Percentiles rank a stretch among this genome's conserved stretches.
Evolutionary conservation across 495 filamentous ascomycete genomes (phyloP).

Genomic region (Annulohypoxylon bovei): DNA sequence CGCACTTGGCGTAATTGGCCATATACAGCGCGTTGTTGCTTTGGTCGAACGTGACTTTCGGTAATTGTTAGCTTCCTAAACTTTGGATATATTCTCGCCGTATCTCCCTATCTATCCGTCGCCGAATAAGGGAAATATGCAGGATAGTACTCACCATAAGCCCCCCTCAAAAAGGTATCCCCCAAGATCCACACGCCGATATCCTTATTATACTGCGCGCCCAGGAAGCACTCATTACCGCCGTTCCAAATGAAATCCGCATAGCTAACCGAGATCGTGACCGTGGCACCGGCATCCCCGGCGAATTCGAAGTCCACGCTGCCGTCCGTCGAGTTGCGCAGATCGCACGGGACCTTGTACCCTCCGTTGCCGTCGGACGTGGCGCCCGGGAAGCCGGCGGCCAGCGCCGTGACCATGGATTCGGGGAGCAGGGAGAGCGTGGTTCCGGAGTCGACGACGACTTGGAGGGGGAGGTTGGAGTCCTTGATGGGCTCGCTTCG

Average conservation of each 20-base stretch:
- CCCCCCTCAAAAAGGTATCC: slow-evolving; percentile 78
- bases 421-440: slow-evolving; percentile 74
- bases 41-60: slow-evolving; percentile 45
- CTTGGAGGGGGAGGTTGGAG: slow-evolving; percentile 58
- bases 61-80: slow-evolving; percentile 1
- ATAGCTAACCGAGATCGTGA: slow-evolving; percentile 67
- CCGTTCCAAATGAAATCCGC: slow-evolving; percentile 72
- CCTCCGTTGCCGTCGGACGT: slow-evolving; percentile 60
- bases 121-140: no score
- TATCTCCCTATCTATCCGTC: no score
- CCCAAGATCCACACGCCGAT: slow-evolving; percentile 64
- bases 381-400: slow-evolving; percentile 58
- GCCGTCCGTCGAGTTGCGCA: slow-evolving; percentile 58
- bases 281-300: slow-evolving; percentile 41
- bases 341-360: slow-evolving; percentile 69
- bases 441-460: slow-evolving; percentile 75
- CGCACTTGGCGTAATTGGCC: slow-evolving; percentile 43
- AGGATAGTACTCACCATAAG: slow-evolving; percentile 58
- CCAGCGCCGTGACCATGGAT: slow-evolving; percentile 63
- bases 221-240: slow-evolving; percentile 54
- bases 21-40: slow-evolving; percentile 45
- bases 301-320: slow-evolving; percentile 70
- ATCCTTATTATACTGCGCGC: slow-evolving; percentile 55
- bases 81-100: background rate
- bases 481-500: slow-evolving; percentile 27